These are phyloP conservation scores for Alternaria angustiovoidea DNA, from an alignment of 2,329 filamentous ascomycete genomes.

Conservation along the genomic window DNA sequence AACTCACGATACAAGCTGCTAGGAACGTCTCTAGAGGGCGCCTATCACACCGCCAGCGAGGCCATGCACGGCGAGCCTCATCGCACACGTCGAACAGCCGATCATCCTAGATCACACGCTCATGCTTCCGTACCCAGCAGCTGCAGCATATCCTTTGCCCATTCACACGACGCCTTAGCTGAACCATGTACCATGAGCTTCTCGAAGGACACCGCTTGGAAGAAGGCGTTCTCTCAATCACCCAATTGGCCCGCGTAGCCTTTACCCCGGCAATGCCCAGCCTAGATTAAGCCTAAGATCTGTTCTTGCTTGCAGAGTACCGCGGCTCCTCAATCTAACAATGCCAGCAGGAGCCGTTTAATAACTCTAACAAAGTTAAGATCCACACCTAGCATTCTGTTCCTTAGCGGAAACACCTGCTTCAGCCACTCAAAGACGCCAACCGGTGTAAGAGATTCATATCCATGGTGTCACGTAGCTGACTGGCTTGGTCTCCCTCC, in stretches of 20 bases:
- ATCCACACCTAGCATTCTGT: conserved; percentile 33
- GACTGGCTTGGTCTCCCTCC: conserved; percentile 1
- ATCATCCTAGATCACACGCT: conserved; percentile 37
- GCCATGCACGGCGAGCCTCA: conserved; percentile 25
- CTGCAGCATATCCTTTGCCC: conserved; percentile 18
- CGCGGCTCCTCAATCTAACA: conserved; percentile 20
- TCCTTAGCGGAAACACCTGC: conserved; percentile 17
- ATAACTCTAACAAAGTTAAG: conserved; percentile 43
- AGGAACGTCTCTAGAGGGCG: conserved; percentile 11
- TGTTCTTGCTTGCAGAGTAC: conserved; percentile 5
- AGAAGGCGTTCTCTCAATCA: conserved; percentile 29
- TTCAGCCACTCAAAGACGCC: conserved; percentile 4
- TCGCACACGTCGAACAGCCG: conserved; percentile 17
- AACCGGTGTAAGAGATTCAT: conserved; percentile 18
- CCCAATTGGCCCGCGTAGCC: conserved; percentile 31
- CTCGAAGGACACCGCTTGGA: conserved; percentile 40
- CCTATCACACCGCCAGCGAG: conserved; percentile 33
- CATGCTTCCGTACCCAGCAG: conserved; percentile 17
- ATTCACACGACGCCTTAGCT: conserved; percentile 10
- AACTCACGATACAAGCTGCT: conserved; percentile 25
- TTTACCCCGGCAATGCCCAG: conserved; percentile 24
- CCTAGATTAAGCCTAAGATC: conserved; percentile 48
- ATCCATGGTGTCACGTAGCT: conserved; percentile 8
- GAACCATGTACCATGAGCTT: conserved; percentile 28
- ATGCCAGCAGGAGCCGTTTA: conserved; percentile 26